Evolutionary conservation across 495 filamentous ascomycete genomes (phyloP), one percentile per base, ranked within the genome.

Genomic region (Cercophora newfieldiana): DNA sequence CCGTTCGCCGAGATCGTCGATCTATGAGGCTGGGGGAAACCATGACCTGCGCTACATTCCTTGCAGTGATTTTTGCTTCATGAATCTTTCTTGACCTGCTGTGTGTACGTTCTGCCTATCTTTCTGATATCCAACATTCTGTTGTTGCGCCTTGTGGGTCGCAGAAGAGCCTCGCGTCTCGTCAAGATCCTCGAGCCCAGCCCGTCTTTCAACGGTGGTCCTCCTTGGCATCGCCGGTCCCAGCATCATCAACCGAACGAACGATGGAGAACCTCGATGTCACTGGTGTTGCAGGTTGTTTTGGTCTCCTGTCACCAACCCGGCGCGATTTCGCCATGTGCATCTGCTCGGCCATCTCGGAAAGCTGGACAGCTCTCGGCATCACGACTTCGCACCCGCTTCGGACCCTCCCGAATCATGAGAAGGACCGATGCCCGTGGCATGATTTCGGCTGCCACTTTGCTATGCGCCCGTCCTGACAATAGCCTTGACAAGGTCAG

Each of bases 21-120:
- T 85, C 82, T 69, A 76, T 94, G 90, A 91, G 83, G 89, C 85
- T 88, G 83, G 88, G 87, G 90, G 87, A 88, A 94, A 93, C 90
- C 90, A 92, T 92, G 86, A 85, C 86, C 74, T 48, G 3, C 80
- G 80, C 87, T 87, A 92, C 89, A 93, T 89, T 70, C 72, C 55
- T 18, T 24, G 33, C n/a, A n/a, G 31, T 28, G 28, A 18, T 61
- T 59, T 30, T 7, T 54, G 29, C 19, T 44, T 63, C 30, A 54
- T 55, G 48, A 21, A 28, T 54, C 47, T 25, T 14, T 18, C 24
- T 24, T 51, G 49, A 30, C 16, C 16, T 51, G 48, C 48, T 14
- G 37, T 2, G 18, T 44, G 37, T 14, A 8, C 37, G 37, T 44
- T 44, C 10, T 33, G 4, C 10, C 10, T 16, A 44, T 44, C 10